phyloP scores from a whole-genome alignment of 805 yeast species.

The Candida sakaeoensis region DNA sequence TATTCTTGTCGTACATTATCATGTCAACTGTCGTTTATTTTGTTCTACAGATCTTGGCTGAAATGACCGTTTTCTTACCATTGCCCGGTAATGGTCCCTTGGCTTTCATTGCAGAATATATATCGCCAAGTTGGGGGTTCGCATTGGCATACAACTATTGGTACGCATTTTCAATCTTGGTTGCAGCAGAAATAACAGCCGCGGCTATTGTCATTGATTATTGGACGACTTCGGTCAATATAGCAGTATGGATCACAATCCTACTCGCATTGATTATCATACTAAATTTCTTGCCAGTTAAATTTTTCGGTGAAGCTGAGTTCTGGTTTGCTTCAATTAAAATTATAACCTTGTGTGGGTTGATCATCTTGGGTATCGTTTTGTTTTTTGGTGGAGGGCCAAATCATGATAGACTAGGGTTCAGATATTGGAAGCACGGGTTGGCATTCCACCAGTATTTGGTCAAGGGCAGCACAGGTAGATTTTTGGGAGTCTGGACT shows the following conservation, averaged over 20 bases:
- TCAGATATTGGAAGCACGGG: conserved; percentile 37
- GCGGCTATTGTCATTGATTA: conserved; percentile 31
- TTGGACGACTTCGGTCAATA: conserved; percentile 29
- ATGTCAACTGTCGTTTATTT: conserved; percentile 24
- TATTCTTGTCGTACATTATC: conserved; percentile 38
- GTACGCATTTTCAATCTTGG: conserved; percentile 30
- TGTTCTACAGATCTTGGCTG: conserved; percentile 30
- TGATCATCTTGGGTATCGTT: conserved; percentile 31
- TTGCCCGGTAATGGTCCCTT: conserved; percentile 33
- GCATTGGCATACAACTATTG: conserved; percentile 34
- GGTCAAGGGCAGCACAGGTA: conserved; percentile 53
- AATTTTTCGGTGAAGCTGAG: conserved; percentile 35
- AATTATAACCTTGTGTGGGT: conserved; percentile 27
- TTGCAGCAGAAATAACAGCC: conserved; percentile 35
- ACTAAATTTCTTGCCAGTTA: conserved; percentile 28
- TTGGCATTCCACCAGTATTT: conserved; percentile 42
- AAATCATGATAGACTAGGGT: conserved; percentile 41
- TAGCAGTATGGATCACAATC: conserved; percentile 40
- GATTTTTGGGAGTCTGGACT: conserved; percentile 61
- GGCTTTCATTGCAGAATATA: conserved; percentile 25
- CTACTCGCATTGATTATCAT: conserved; percentile 22
- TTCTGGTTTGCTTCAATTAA: conserved; percentile 33
- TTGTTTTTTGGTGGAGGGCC: conserved; percentile 39
- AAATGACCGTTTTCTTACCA: conserved; percentile 33
- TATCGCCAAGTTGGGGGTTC: conserved; percentile 28